phyloP scores from a whole-genome alignment of 129 eudicot genomes.

The Ambrosia trifida region DNA sequence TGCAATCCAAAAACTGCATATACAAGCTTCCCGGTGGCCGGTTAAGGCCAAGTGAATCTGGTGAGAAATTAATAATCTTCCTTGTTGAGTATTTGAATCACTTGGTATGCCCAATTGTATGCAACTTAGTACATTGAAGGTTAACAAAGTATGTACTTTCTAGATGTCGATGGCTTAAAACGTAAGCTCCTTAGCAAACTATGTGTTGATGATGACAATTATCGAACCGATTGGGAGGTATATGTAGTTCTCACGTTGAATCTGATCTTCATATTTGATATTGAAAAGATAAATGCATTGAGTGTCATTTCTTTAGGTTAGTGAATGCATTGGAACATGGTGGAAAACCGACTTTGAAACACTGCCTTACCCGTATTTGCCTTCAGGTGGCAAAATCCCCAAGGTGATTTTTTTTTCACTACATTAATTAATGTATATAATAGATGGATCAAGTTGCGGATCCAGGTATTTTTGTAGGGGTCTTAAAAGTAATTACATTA shows the following conservation, averaged over 20 bases:
- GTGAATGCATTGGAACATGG: slow-evolving; percentile 87
- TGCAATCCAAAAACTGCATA: slow-evolving; percentile 59
- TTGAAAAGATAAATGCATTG: background rate
- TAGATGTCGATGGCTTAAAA: slow-evolving; percentile 66
- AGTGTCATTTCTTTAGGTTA: slow-evolving; percentile 46
- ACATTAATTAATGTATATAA: background rate
- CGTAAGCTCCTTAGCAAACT: slow-evolving; percentile 72
- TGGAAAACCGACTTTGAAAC: slow-evolving; percentile 76
- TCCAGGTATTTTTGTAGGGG: too few relatives aligned
- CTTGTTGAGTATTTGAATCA: background rate
- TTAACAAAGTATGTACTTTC: background rate
- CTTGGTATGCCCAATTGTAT: background rate
- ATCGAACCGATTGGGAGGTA: slow-evolving; percentile 75
- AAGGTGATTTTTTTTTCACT: slow-evolving; percentile 42
- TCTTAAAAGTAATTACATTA: too few relatives aligned
- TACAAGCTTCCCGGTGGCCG: slow-evolving; percentile 93
- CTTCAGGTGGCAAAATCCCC: slow-evolving; percentile 60
- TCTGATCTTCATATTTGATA: slow-evolving; percentile 11
- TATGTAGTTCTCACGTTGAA: background rate
- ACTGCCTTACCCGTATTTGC: slow-evolving; percentile 61
- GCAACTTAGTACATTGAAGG: background rate
- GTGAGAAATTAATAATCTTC: slow-evolving; percentile 30
- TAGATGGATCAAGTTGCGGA: too few relatives aligned
- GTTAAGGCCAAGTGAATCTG: slow-evolving; percentile 75
- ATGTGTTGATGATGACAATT: slow-evolving; percentile 48